Evolutionary conservation across 1,284 basidiomycete species (phyloP).

Genomic region (Apiotrichum gracile): DNA sequence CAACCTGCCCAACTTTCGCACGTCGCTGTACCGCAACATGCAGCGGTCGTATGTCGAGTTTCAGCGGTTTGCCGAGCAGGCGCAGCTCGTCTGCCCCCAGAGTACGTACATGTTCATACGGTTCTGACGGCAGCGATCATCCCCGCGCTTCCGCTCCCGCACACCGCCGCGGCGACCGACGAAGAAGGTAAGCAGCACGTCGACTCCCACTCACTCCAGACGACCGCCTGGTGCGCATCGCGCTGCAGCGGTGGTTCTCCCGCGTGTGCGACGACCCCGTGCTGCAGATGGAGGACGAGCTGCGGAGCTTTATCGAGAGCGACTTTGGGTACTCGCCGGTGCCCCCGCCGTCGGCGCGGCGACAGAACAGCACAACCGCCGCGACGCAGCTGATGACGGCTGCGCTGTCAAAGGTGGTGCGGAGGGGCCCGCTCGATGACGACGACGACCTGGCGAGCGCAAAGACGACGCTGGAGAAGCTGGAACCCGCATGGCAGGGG

Average conservation of each 20-base stretch:
- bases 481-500: constrained; percentile 83
- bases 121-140: constrained; percentile 57
- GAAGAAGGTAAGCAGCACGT: constrained; percentile 63
- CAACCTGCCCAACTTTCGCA: constrained; percentile 83
- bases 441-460: constrained; percentile 69
- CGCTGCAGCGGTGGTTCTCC: constrained; percentile 86
- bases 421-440: constrained; percentile 46
- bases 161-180: constrained; percentile 88
- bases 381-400: constrained; percentile 39
- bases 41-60: constrained; percentile 87
- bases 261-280: constrained; percentile 83
- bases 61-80: constrained; percentile 81
- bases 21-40: constrained; percentile 79
- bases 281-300: constrained; percentile 76
- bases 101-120: constrained; percentile 43
- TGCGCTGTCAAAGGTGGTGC: constrained; percentile 41
- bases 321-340: constrained; percentile 71
- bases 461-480: constrained; percentile 79
- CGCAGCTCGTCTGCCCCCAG: constrained; percentile 75
- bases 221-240: constrained; percentile 83
- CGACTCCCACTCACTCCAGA: constrained; percentile 45
- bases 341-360: constrained; percentile 51
- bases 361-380: constrained; percentile 56
- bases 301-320: constrained; percentile 85
- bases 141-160: constrained; percentile 80